These are phyloP conservation scores for Fusarium brachygibbosum DNA, from an alignment of 2,329 filamentous ascomycete species.

Conservation along the genomic window DNA sequence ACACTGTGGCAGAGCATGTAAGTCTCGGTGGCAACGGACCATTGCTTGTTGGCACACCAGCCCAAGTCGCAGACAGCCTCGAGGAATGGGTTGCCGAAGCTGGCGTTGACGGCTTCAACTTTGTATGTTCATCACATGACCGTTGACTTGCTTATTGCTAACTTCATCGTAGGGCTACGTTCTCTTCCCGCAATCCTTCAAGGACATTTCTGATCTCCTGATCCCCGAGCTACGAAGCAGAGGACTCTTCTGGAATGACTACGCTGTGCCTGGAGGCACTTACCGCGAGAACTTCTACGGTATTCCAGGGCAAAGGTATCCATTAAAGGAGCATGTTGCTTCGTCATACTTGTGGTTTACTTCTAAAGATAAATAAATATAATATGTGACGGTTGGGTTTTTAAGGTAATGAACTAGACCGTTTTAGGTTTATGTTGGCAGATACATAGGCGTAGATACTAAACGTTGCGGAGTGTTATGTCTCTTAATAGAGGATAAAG, in stretches of 20 bases:
- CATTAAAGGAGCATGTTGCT: not conserved
- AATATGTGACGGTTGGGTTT: too few relatives aligned
- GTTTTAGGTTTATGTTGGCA: too few relatives aligned
- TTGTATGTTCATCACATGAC: slow-evolving; percentile 50
- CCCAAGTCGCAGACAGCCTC: slow-evolving; percentile 75
- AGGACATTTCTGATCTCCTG: slow-evolving; percentile 73
- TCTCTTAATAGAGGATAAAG: too few relatives aligned
- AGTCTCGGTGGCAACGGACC: slow-evolving; percentile 76
- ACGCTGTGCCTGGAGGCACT: slow-evolving; percentile 58
- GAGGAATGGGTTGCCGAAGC: slow-evolving; percentile 77
- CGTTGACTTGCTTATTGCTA: not conserved
- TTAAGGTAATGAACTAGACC: too few relatives aligned
- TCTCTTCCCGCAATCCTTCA: slow-evolving; percentile 70
- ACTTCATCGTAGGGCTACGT: slow-evolving; percentile 35
- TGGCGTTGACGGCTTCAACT: slow-evolving; percentile 81
- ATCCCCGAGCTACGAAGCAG: slow-evolving; percentile 67
- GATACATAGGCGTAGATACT: too few relatives aligned
- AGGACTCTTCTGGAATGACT: slow-evolving; percentile 69
- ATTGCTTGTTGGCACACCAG: slow-evolving; percentile 72
- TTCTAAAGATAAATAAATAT: not conserved
- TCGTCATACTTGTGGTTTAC: not conserved
- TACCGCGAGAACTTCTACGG: slow-evolving; percentile 61
- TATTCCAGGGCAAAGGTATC: not conserved
- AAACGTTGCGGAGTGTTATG: too few relatives aligned
- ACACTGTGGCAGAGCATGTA: slow-evolving; percentile 76